Evolutionary conservation across 1,139 yeast genomes (phyloP).

Genomic region (Debaryomyces fabryi): DNA sequence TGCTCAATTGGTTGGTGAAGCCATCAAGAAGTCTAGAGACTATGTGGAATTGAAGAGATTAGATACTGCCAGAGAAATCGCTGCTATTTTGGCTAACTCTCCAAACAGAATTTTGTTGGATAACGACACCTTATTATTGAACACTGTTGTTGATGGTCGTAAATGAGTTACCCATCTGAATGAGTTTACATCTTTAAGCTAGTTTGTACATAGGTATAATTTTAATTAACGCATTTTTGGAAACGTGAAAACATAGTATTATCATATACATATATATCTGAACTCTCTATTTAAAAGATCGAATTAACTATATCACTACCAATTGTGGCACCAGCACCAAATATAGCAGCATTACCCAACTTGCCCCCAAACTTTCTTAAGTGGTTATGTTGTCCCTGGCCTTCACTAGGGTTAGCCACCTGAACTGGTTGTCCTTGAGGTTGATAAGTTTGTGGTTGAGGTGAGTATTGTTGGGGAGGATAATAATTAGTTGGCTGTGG

Average conservation of each 20-base stretch:
- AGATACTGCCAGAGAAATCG: constrained; percentile 97
- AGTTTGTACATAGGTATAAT: constrained; percentile 13
- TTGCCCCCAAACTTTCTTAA: constrained; percentile 77
- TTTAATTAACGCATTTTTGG: constrained; percentile 5
- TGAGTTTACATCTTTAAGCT: not conserved
- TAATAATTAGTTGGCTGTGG: constrained; percentile 51
- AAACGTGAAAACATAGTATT: not conserved
- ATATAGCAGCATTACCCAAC: constrained; percentile 89
- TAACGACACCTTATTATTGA: constrained; percentile 86
- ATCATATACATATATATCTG: constrained; percentile 1
- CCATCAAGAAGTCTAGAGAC: constrained; percentile 92
- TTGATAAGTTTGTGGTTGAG: constrained; percentile 22
- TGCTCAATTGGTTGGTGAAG: constrained; percentile 98
- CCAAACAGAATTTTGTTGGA: constrained; percentile 92
- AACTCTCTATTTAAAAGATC: constrained; percentile 55
- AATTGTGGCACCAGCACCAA: constrained; percentile 96
- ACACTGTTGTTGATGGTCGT: constrained; percentile 76
- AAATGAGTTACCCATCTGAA: not conserved
- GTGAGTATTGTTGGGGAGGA: constrained; percentile 36
- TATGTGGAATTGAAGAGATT: constrained; percentile 95
- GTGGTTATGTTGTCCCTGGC: constrained; percentile 29
- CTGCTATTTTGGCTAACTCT: constrained; percentile 77
- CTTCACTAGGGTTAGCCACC: constrained; percentile 22
- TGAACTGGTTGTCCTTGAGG: constrained; percentile 16
- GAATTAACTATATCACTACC: constrained; percentile 88